phyloP scores from a whole-genome alignment of 257 asterid species.

The Pogostemon cablin region DNA sequence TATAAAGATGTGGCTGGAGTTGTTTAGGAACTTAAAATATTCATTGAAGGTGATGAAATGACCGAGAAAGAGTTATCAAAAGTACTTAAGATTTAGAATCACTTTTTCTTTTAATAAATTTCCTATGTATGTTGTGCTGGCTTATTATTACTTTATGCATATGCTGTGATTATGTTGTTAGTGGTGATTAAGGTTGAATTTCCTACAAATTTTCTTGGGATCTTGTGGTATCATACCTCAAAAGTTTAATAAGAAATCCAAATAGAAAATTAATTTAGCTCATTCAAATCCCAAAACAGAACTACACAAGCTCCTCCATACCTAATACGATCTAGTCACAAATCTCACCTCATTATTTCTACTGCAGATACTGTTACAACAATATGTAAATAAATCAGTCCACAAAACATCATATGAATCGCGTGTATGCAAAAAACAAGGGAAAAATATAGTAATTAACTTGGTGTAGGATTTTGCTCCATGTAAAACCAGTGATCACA shows the following conservation, averaged over 20 bases:
- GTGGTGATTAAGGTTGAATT: background rate
- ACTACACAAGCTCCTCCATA: too few relatives aligned
- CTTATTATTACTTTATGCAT: background rate
- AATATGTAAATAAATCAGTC: too few relatives aligned
- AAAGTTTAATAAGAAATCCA: background rate
- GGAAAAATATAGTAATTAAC: too few relatives aligned
- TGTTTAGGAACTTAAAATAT: constrained; percentile 74
- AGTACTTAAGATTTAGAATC: constrained; percentile 50
- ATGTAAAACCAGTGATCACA: too few relatives aligned
- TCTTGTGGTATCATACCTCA: background rate
- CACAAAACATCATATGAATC: too few relatives aligned
- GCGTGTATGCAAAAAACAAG: too few relatives aligned
- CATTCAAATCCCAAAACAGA: too few relatives aligned
- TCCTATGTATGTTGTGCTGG: background rate
- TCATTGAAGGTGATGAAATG: constrained; percentile 97
- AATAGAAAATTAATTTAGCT: too few relatives aligned
- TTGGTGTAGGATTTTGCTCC: too few relatives aligned
- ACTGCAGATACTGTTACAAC: too few relatives aligned
- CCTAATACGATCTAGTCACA: too few relatives aligned
- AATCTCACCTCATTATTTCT: too few relatives aligned
- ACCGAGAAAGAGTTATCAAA: constrained; percentile 92
- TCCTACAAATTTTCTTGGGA: background rate
- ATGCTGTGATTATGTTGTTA: background rate
- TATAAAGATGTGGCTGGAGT: constrained; percentile 68
- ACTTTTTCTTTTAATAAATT: background rate